A percentile compares a stretch with the other conserved stretches of the same genome.
These are phyloP conservation scores for Paracoccidioides brasiliensis DNA, from an alignment of 2,329 filamentous ascomycete species.

Conservation along the genomic window DNA sequence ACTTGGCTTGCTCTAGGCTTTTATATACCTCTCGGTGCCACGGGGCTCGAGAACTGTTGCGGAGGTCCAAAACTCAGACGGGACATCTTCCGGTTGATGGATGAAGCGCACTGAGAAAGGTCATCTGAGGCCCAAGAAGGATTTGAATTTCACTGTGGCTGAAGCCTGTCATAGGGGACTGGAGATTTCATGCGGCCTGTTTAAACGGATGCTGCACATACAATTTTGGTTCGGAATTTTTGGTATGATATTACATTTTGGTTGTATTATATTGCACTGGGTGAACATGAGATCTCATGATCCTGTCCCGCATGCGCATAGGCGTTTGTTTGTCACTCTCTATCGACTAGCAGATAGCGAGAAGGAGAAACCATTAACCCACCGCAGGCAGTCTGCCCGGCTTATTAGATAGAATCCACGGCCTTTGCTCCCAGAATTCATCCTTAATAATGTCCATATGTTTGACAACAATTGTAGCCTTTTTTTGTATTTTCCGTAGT, in stretches of 20 bases:
- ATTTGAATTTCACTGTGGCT: too few species aligned
- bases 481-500: conserved; percentile 64
- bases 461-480: conserved; percentile 67
- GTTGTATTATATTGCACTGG: not conserved
- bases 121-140: too few species aligned
- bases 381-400: conserved; percentile 56
- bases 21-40: not conserved
- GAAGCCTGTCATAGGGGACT: not conserved
- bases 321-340: not conserved
- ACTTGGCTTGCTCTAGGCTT: not conserved
- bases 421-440: conserved; percentile 78
- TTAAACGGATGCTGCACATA: not conserved
- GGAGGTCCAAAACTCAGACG: too few species aligned
- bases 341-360: not conserved
- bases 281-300: not conserved
- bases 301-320: not conserved
- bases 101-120: not conserved
- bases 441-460: conserved; percentile 93
- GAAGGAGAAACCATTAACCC: not conserved
- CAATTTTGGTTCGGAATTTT: not conserved
- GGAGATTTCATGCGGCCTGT: not conserved
- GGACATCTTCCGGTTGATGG: not conserved
- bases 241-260: not conserved
- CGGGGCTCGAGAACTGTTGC: not conserved
- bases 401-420: conserved; percentile 69